Evolutionary conservation across 176 grass and related monocot genomes (phyloP).

Genomic region (Stipa capillata): DNA sequence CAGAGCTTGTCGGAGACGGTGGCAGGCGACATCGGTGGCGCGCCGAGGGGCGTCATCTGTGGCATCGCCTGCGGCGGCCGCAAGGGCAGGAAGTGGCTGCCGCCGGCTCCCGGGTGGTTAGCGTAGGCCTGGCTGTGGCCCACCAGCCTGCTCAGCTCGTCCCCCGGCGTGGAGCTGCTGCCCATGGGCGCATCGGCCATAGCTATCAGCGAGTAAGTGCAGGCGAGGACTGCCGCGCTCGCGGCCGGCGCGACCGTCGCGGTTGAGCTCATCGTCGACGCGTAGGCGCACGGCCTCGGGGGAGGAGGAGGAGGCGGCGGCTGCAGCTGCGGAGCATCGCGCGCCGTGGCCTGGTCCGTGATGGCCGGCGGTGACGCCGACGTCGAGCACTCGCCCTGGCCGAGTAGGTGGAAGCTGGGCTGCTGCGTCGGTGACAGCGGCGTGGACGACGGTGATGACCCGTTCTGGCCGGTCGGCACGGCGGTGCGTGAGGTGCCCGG

Average conservation of each 20-base stretch:
- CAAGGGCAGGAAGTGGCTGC: constrained; percentile 33
- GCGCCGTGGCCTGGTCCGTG: constrained; percentile 16
- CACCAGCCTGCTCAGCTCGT: constrained; percentile 66
- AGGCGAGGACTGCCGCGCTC: no score
- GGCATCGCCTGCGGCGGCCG: background rate
- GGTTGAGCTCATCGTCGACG: constrained; percentile 12
- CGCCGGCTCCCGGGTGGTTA: constrained; percentile 15
- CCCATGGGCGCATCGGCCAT: constrained; percentile 20
- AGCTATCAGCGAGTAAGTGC: constrained; percentile 57
- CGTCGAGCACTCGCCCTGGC: constrained; percentile 40
- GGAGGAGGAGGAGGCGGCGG: background rate
- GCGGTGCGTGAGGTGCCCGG: constrained; percentile 20
- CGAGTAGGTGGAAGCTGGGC: constrained; percentile 16
- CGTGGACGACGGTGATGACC: constrained; percentile 13
- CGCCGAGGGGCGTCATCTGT: constrained; percentile 17
- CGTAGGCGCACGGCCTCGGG: constrained; percentile 11
- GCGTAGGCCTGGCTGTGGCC: constrained; percentile 43
- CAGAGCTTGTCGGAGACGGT: constrained; percentile 75
- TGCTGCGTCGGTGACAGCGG: constrained; percentile 16
- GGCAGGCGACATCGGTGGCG: constrained; percentile 21
- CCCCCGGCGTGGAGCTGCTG: constrained; percentile 35
- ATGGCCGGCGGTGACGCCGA: constrained; percentile 12
- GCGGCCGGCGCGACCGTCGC: constrained; percentile 1
- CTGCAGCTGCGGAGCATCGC: constrained; percentile 9
- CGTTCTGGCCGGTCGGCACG: background rate